These are phyloP conservation scores for Colletotrichum tropicicola DNA, from an alignment of 2,329 filamentous ascomycete species.

Conservation along the genomic window DNA sequence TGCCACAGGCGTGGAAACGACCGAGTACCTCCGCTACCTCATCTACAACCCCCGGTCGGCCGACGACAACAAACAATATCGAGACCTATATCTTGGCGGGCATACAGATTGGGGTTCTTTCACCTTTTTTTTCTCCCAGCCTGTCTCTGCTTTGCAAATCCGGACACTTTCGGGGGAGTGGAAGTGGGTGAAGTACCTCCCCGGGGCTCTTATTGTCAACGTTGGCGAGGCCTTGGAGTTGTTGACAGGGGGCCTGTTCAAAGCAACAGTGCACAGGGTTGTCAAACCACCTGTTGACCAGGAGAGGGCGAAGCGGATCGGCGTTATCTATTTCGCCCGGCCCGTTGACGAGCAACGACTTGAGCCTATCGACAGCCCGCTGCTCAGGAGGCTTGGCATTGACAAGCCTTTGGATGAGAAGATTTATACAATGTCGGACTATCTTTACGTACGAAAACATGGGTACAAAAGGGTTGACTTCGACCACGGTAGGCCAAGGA, in stretches of 20 bases:
- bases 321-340: conserved; percentile 44
- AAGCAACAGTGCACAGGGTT: conserved; percentile 43
- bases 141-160: conserved; percentile 61
- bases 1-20: background rate
- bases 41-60: background rate
- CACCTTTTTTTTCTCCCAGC: conserved; percentile 63
- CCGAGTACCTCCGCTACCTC: background rate
- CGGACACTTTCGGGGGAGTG: conserved; percentile 45
- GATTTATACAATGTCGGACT: background rate
- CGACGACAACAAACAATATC: background rate
- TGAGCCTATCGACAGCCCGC: background rate
- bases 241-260: conserved; percentile 38
- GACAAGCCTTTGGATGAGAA: background rate
- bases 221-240: conserved; percentile 41
- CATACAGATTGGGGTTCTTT: conserved; percentile 62
- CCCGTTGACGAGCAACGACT: conserved; percentile 35
- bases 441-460: background rate
- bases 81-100: conserved; percentile 31
- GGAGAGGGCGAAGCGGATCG: conserved; percentile 37
- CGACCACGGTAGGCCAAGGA: background rate
- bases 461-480: background rate
- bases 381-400: background rate
- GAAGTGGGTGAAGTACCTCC: conserved; percentile 53
- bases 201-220: conserved; percentile 55
- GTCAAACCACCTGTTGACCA: conserved; percentile 43